phyloP scores from a whole-genome alignment of 139 green algal species.

The Chlorella sorokiniana region DNA sequence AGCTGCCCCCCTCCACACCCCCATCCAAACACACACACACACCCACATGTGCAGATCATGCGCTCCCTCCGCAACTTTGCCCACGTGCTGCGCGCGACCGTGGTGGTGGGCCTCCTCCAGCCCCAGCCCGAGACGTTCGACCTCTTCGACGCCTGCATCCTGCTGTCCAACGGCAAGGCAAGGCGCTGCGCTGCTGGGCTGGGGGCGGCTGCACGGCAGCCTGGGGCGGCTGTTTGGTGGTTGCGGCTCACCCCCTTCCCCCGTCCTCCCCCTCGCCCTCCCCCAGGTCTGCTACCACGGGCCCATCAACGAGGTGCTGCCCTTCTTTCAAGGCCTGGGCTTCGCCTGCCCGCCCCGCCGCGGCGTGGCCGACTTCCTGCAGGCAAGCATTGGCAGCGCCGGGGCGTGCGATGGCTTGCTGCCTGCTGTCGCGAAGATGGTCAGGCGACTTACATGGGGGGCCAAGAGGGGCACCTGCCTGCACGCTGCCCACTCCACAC shows the following conservation, averaged over 20 bases:
- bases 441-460: too few relatives aligned
- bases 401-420: too few relatives aligned
- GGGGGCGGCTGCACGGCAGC: too few relatives aligned
- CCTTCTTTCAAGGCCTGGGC: constrained; percentile 63
- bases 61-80: not conserved
- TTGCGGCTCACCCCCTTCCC: too few relatives aligned
- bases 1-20: not conserved
- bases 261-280: not conserved
- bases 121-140: constrained; percentile 62
- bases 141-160: constrained; percentile 51
- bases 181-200: too few relatives aligned
- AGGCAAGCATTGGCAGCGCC: too few relatives aligned
- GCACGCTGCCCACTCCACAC: too few relatives aligned
- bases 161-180: constrained; percentile 49
- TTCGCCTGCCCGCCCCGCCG: constrained; percentile 67
- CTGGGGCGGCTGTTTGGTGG: not conserved
- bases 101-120: constrained; percentile 61
- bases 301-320: constrained; percentile 42
- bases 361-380: constrained; percentile 72
- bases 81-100: constrained; percentile 30
- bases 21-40: not conserved
- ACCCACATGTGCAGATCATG: not conserved
- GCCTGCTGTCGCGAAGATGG: too few relatives aligned
- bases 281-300: constrained; percentile 58
- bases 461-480: too few relatives aligned